Percentiles rank a stretch among this genome's conserved stretches.
Conservation (phyloP, 2,329 filamentous ascomycete species). For the Ophiobolus disseminans region DNA sequence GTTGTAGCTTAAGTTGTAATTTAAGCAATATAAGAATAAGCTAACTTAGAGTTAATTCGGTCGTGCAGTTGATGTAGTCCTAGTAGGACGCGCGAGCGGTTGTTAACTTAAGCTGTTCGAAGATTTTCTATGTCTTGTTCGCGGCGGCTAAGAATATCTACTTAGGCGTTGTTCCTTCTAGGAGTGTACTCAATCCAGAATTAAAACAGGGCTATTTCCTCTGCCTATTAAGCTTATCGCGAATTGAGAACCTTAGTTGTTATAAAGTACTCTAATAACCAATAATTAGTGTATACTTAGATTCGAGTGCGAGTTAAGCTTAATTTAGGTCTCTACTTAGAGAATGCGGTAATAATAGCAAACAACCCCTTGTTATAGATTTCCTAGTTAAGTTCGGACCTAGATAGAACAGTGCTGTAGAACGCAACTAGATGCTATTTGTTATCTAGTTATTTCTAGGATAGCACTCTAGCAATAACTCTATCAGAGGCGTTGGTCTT, state of each 20-base stretch:
- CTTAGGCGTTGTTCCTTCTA: background rate
- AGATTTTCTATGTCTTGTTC: background rate
- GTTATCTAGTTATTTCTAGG: background rate
- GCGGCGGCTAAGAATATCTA: background rate
- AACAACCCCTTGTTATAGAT: slow-evolving; percentile 5
- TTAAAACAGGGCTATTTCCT: background rate
- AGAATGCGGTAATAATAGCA: slow-evolving; percentile 1
- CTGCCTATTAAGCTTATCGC: background rate
- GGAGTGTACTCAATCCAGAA: slow-evolving; percentile 1
- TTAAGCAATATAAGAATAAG: background rate
- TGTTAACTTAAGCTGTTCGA: background rate
- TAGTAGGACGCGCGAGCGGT: background rate
- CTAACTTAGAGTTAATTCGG: background rate
- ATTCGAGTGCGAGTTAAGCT: background rate
- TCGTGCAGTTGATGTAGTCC: background rate
- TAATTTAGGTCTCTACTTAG: slow-evolving; percentile 1
- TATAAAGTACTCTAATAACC: background rate
- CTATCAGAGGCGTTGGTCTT: background rate
- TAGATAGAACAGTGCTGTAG: slow-evolving; percentile 1
- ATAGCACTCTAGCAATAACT: background rate
- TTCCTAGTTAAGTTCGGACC: slow-evolving; percentile 4
- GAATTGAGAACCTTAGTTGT: background rate
- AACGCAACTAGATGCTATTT: background rate
- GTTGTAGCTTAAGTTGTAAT: background rate
- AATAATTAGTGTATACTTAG: background rate